Evolutionary conservation across 495 filamentous ascomycete species (phyloP), one percentile per base, ranked within the genome.

Genomic region (Chaetomium cochliodes): DNA sequence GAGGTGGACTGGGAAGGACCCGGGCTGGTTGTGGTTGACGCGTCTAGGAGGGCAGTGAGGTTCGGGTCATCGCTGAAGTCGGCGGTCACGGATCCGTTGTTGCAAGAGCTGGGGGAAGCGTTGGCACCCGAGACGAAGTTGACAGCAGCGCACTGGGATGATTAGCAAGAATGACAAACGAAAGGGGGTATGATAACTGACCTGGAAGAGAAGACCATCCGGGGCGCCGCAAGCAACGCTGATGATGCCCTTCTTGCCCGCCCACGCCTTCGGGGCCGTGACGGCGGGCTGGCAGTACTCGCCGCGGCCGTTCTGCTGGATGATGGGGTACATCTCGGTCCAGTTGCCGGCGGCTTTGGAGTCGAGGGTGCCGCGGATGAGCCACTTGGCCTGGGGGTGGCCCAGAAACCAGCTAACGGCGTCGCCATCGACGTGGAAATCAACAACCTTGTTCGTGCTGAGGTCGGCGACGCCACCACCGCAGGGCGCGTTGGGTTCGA

Each of bases 381-480:
- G 69, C 78, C 76, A 85, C 60, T 69, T 79, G 42, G 73, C 74
- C 59, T 80, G 71, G 0, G 81, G 70, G 63, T 85, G 83, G 9
- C 74, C 76, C 18, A 75, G 71, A 7, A 69, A 71, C 44, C 80
- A 52, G 20, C 71, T 66, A 22, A 84, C 68, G 59, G 70, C 63
- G 60, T 81, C 77, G 59, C 82, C 82, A 59, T 73, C 81, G 67
- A 85, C 82, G 63, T 81, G 78, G 76, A 85, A 84, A 57, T 82
- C 75, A 26, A 73, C 78, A 3, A 73, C 53, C 6, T 71, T 69
- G 51, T 75, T 70, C n/a, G 65, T 55, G 54, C 64, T 44, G 50
- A 84, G 76, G 52, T 76, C 68, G 50, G 78, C 70, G 0, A 64
- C 64, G 66, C 79, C 76, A 53, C 81, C 78, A 53, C 83, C 83